Conservation (phyloP, 2,329 filamentous ascomycete genomes). For the Aureobasidium sp. region DNA sequence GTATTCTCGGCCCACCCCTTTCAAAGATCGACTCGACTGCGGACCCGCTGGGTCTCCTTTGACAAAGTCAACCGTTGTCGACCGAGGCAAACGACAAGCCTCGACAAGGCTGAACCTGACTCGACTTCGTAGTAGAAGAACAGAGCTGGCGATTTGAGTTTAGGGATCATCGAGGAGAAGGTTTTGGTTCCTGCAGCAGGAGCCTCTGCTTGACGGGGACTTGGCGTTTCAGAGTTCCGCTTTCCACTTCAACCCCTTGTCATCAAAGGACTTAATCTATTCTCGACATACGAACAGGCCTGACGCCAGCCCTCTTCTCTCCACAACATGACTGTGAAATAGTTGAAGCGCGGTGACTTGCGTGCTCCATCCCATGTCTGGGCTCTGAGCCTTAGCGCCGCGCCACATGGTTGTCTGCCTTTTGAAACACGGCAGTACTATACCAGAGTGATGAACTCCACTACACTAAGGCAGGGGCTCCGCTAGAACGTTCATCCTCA, state of each 20-base stretch:
- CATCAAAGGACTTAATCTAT: constrained; percentile 10
- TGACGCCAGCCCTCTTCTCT: background rate
- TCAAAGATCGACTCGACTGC: background rate
- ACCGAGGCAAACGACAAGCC: background rate
- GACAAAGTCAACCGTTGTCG: background rate
- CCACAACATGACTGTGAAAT: background rate
- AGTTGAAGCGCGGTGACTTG: background rate
- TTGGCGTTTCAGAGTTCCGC: constrained; percentile 13
- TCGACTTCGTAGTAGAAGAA: background rate
- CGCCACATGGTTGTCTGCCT: constrained; percentile 6
- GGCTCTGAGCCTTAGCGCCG: background rate
- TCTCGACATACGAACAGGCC: background rate
- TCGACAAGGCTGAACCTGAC: constrained; percentile 1
- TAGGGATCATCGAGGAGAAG: constrained; percentile 1
- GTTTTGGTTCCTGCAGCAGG: constrained; percentile 10
- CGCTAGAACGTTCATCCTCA: background rate
- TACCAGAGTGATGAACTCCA: constrained; percentile 8
- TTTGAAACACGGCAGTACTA: constrained; percentile 9
- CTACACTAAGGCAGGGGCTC: constrained; percentile 14
- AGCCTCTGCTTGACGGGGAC: background rate
- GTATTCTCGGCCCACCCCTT: background rate
- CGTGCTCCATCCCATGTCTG: constrained; percentile 3
- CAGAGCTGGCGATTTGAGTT: background rate
- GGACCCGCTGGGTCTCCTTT: background rate
- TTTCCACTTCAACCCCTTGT: constrained; percentile 5